Conservation (phyloP, 805 yeast genomes). For the Candida koratica region DNA sequence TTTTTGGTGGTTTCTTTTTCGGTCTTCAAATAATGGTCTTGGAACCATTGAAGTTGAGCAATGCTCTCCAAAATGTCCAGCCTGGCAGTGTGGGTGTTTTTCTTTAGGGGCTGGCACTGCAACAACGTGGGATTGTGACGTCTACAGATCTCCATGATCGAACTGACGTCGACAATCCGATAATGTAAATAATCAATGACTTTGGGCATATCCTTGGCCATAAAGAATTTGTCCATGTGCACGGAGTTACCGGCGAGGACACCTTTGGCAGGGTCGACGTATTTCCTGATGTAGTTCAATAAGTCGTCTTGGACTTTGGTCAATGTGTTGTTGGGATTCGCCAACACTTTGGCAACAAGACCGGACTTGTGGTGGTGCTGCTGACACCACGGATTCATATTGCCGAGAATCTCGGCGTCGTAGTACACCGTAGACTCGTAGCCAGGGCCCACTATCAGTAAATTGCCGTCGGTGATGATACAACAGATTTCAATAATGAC, state of each 20-base stretch:
- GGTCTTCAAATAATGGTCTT: slow-evolving; percentile 53
- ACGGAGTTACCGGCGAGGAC: slow-evolving; percentile 88
- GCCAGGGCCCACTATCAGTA: slow-evolving; percentile 70
- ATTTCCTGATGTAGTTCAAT: slow-evolving; percentile 53
- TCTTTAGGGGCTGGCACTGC: slow-evolving; percentile 57
- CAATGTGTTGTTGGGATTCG: slow-evolving; percentile 48
- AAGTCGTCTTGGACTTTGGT: slow-evolving; percentile 64
- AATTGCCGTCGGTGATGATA: slow-evolving; percentile 77
- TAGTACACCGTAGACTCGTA: slow-evolving; percentile 80
- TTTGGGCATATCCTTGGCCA: slow-evolving; percentile 78
- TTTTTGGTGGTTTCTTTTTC: not conserved
- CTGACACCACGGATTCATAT: slow-evolving; percentile 87
- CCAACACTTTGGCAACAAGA: slow-evolving; percentile 64
- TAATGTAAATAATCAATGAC: slow-evolving; percentile 62
- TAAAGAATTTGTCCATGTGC: slow-evolving; percentile 85
- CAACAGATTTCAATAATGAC: slow-evolving; percentile 90
- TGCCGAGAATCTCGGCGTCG: slow-evolving; percentile 55
- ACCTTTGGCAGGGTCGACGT: slow-evolving; percentile 53
- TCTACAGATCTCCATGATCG: slow-evolving; percentile 71
- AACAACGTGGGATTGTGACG: slow-evolving; percentile 72
- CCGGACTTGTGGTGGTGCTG: slow-evolving; percentile 77
- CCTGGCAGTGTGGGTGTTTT: slow-evolving; percentile 77
- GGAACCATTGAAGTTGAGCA: slow-evolving; percentile 73
- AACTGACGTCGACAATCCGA: slow-evolving; percentile 86
- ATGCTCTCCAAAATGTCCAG: slow-evolving; percentile 89